These are phyloP conservation scores for Syncephalastrum monosporum DNA, from an alignment of 371 early-diverging fungal species.

Conservation along the genomic window DNA sequence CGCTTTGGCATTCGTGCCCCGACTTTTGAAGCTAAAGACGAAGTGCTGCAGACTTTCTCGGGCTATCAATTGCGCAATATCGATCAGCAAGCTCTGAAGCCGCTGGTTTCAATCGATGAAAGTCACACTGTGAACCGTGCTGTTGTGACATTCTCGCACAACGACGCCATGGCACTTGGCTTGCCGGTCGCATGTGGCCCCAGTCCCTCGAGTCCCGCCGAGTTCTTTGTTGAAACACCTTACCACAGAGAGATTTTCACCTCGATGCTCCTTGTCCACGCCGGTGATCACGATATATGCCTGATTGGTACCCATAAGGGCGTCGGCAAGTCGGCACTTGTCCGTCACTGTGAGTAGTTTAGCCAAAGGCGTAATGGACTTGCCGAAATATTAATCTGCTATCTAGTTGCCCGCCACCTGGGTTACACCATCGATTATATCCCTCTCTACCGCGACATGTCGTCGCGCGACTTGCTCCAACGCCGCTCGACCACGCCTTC, in stretches of 20 bases:
- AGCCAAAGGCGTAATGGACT: not conserved
- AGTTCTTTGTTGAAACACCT: conserved; percentile 71
- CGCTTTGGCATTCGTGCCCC: conserved; percentile 66
- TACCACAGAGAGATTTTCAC: conserved; percentile 65
- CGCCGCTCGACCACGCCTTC: conserved; percentile 68
- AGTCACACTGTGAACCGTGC: conserved; percentile 33
- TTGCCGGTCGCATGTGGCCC: conserved; percentile 52
- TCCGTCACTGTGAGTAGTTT: conserved; percentile 53
- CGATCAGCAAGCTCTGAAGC: conserved; percentile 22
- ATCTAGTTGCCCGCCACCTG: conserved; percentile 57
- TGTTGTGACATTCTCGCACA: conserved; percentile 47
- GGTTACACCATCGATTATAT: conserved; percentile 74
- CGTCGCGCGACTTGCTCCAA: conserved; percentile 83
- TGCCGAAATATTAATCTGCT: not conserved
- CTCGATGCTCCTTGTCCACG: conserved; percentile 69
- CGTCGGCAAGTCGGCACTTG: conserved; percentile 74
- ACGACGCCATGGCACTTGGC: conserved; percentile 27
- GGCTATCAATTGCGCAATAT: conserved; percentile 53
- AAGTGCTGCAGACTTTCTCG: conserved; percentile 53
- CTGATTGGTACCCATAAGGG: conserved; percentile 75
- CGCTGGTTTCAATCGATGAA: conserved; percentile 30
- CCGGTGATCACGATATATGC: conserved; percentile 67
- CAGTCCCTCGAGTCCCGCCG: conserved; percentile 47
- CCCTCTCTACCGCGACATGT: conserved; percentile 82
- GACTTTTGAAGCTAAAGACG: conserved; percentile 41